Percentiles rank a stretch among this genome's conserved stretches.
Conservation (phyloP, 108 stramenopile genomes). For the Aureococcus anophagefferens region DNA sequence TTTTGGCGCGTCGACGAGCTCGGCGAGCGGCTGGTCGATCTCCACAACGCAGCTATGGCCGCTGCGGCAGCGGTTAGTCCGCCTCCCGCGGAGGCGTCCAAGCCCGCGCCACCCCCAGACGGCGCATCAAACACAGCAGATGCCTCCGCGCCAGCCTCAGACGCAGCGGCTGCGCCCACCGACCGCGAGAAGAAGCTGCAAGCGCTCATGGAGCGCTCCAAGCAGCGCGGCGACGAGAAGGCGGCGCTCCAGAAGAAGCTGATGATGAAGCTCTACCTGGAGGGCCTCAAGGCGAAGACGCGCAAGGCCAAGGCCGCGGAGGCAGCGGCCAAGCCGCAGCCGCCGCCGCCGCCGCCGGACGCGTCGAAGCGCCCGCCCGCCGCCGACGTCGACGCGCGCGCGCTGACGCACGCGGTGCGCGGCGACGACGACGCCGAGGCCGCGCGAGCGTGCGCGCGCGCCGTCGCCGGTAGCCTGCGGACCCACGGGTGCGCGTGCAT, state of each 20-base stretch:
- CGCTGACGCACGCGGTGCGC: background rate
- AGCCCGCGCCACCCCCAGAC: no score
- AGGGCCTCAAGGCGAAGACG: background rate
- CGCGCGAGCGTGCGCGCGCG: background rate
- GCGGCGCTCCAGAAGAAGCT: background rate
- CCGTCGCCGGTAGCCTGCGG: background rate
- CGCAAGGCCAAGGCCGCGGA: background rate
- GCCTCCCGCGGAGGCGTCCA: no score
- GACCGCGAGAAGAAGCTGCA: background rate
- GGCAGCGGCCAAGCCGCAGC: background rate
- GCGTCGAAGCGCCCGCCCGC: no score
- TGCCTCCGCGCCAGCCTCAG: no score
- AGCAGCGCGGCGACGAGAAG: background rate
- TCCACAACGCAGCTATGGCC: no score
- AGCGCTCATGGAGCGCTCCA: background rate
- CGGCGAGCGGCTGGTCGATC: no score
- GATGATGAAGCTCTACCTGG: background rate
- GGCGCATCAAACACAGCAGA: no score
- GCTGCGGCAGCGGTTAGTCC: no score
- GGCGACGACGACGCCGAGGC: background rate
- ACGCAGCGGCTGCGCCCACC: no score
- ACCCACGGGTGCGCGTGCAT: background rate
- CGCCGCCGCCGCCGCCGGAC: no score
- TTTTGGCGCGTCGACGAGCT: no score
- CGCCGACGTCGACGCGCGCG: background rate